phyloP scores from a whole-genome alignment of 768 basidiomycete species.

The Suillus decipiens region DNA sequence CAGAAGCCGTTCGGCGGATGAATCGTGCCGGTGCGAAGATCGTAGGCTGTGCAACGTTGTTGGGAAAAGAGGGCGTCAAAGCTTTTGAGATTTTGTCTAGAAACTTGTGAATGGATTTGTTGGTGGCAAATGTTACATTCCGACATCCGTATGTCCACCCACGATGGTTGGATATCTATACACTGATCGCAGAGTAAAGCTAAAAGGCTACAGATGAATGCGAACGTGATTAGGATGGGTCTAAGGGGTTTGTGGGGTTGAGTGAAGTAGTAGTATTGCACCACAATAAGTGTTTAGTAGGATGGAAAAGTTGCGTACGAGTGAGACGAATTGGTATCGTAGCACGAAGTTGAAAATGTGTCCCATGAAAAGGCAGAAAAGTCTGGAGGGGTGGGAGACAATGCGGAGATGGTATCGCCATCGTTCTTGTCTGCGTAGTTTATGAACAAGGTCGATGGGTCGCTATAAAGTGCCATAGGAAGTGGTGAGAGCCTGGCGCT shows the following conservation, averaged over 20 bases:
- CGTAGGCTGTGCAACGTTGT: constrained; percentile 62
- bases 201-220: constrained; percentile 25
- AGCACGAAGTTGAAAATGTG: constrained; percentile 5
- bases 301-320: constrained; percentile 6
- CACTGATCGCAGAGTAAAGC: constrained; percentile 1
- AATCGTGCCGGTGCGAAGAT: constrained; percentile 69
- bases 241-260: constrained; percentile 23
- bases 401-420: neutral
- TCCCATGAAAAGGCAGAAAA: constrained; percentile 25
- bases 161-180: constrained; percentile 1
- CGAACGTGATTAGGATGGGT: constrained; percentile 7
- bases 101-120: neutral
- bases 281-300: constrained; percentile 6
- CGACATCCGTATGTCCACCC: neutral
- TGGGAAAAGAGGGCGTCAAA: constrained; percentile 54
- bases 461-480: neutral
- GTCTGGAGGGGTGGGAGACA: constrained; percentile 14
- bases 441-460: constrained; percentile 3
- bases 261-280: constrained; percentile 27
- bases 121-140: neutral
- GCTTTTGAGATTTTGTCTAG: constrained; percentile 50
- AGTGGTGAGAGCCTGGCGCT: constrained; percentile 1
- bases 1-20: constrained; percentile 67
- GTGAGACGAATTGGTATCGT: neutral
- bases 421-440: neutral